Base-by-base conservation (phyloP, 768 basidiomycete genomes). In the Serendipita sp. region DNA sequence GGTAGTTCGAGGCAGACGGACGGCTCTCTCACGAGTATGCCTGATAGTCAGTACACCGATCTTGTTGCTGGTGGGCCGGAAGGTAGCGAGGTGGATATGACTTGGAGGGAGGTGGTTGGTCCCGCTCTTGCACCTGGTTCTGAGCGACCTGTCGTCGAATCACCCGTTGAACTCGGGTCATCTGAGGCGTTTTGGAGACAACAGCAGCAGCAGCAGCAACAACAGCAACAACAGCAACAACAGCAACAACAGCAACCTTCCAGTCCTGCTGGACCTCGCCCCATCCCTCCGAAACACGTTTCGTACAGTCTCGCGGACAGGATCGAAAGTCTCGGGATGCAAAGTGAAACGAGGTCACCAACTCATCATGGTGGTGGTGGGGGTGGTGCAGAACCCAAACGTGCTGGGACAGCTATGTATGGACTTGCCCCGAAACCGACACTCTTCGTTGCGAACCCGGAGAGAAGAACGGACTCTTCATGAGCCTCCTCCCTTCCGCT, bases 1-100 rank as follows among this genome's bases (percentile, higher is more conserved):
- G 53, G 53, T n/a, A 58, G 53, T 33, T 24, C 24, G 24, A 3
- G 53, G n/a, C 53, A n/a, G 53, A 58, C 53, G 31, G 53, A 58
- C 22, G 53, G 53, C 17, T 58, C 53, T 28, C 45, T 48, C n/a
- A 20, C 45, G n/a, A 48, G 45, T 48, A 28, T 48, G 45, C 45
- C 45, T 9, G 45, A 48, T 28, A 48, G 45, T 28, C 45, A 48
- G 26, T 48, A 9, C 45, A 48, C 9, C n/a, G 45, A 48, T 28
- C 17, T 48, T 5, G 45, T 48, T 20, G 45, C 7, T 48, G 45
- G 26, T 20, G 26, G 26, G n/a, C 20, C 45, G n/a, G 26, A 9
- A 28, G 45, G 45, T 28, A 28, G 26, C 45, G 45, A 5, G 7
- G 45, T 17, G 9, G 26, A 28, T 17, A 48, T 48, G 45, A 48